phyloP scores from a whole-genome alignment of 495 filamentous ascomycete species.

The Aspergillus leporis region DNA sequence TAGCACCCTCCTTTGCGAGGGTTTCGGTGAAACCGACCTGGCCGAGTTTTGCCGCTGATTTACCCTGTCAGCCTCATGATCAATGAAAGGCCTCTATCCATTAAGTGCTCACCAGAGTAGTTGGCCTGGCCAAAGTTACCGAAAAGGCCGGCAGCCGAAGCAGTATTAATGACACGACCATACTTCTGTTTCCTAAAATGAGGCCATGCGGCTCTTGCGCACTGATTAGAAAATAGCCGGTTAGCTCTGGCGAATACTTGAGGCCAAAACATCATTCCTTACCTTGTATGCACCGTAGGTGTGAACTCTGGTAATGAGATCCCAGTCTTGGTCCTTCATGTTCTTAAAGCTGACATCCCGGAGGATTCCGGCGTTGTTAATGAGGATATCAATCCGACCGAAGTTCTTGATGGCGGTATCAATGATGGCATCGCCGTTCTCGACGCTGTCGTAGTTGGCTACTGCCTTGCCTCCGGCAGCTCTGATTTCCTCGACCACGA shows the following conservation, averaged over 20 bases:
- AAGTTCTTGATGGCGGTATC: slow-evolving; percentile 92
- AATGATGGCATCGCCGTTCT: slow-evolving; percentile 92
- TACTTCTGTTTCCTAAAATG: slow-evolving; percentile 99
- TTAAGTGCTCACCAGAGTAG: slow-evolving; percentile 70
- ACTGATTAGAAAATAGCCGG: slow-evolving; percentile 45
- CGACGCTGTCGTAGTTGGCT: slow-evolving; percentile 97
- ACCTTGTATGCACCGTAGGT: slow-evolving; percentile 94
- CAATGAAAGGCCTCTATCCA: slow-evolving; percentile 1
- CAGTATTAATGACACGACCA: slow-evolving; percentile 92
- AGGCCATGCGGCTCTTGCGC: slow-evolving; percentile 93
- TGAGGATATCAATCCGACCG: slow-evolving; percentile 88
- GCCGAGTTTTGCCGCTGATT: slow-evolving; percentile 84
- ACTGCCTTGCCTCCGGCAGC: slow-evolving; percentile 93
- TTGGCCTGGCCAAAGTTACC: slow-evolving; percentile 96
- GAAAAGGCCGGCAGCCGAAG: slow-evolving; percentile 93
- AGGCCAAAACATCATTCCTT: slow-evolving; percentile 1
- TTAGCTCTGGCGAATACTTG: not conserved
- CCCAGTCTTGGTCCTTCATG: slow-evolving; percentile 97
- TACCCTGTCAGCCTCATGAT: slow-evolving; percentile 16
- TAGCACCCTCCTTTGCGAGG: slow-evolving; percentile 93
- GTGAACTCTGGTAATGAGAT: slow-evolving; percentile 89
- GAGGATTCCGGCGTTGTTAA: slow-evolving; percentile 98
- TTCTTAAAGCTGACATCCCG: slow-evolving; percentile 98
- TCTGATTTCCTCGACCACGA: slow-evolving; percentile 93
- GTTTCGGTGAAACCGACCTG: slow-evolving; percentile 99